Conservation (phyloP, 148 eudicot genomes). For the Mesembryanthemum crystallinum region DNA sequence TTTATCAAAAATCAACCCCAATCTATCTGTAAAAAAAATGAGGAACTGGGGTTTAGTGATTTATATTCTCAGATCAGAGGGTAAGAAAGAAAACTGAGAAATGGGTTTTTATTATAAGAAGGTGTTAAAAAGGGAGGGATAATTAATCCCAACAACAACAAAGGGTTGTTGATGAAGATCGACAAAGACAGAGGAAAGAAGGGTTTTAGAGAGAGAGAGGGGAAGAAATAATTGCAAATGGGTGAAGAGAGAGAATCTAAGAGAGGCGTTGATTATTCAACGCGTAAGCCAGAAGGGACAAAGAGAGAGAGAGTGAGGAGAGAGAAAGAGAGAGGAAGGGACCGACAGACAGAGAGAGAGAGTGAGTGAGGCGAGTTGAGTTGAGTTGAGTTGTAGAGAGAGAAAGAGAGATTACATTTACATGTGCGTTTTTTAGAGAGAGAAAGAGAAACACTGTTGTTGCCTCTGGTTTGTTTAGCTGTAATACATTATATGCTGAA, state of each 20-base stretch:
- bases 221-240: background rate
- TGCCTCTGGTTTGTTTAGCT: background rate
- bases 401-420: slow-evolving; percentile 2
- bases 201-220: background rate
- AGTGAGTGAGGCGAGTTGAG: no score
- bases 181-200: background rate
- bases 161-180: background rate
- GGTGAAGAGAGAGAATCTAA: slow-evolving; percentile 7
- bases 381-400: no score
- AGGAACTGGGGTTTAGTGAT: background rate
- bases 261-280: slow-evolving; percentile 31
- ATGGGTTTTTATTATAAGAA: background rate
- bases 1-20: background rate
- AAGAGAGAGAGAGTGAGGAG: background rate
- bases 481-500: background rate
- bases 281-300: slow-evolving; percentile 52
- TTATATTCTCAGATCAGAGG: background rate
- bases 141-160: no score
- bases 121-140: no score
- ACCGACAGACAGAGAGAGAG: slow-evolving; percentile 35
- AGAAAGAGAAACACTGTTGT: background rate
- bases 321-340: slow-evolving; percentile 11
- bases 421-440: slow-evolving; percentile 4
- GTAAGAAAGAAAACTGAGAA: background rate
- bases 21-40: background rate